Conservation (phyloP, 2,329 filamentous ascomycete genomes). For the Mollisiaceae sp. region DNA sequence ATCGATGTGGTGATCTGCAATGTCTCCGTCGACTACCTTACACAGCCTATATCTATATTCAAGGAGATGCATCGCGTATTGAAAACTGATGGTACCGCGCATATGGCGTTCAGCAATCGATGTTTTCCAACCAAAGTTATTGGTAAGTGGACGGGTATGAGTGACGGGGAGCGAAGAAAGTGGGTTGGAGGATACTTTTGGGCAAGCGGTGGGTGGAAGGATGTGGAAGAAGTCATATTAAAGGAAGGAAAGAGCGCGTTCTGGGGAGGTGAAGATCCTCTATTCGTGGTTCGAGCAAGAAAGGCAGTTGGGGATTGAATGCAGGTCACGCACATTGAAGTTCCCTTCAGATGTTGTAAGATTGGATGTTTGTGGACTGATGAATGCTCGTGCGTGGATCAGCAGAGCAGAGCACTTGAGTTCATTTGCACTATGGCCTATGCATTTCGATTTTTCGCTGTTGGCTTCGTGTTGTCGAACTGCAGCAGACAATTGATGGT, state of each 20-base stretch:
- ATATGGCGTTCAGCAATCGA: constrained; percentile 56
- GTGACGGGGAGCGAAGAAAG: constrained; percentile 50
- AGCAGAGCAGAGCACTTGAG: neutral
- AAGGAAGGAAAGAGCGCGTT: constrained; percentile 45
- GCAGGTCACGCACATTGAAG: neutral
- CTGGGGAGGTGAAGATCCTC: constrained; percentile 44
- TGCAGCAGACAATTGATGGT: neutral
- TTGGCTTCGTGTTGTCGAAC: neutral
- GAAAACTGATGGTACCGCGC: constrained; percentile 51
- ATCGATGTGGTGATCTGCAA: constrained; percentile 56
- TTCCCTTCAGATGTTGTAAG: neutral
- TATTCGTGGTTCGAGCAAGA: constrained; percentile 49
- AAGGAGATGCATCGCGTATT: constrained; percentile 47
- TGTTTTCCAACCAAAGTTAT: constrained; percentile 60
- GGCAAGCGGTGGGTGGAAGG: constrained; percentile 51
- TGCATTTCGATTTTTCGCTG: neutral
- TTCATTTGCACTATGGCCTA: neutral
- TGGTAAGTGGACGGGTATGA: constrained; percentile 51
- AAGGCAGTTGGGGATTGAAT: constrained; percentile 17
- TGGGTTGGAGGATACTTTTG: constrained; percentile 59
- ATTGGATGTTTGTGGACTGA: neutral
- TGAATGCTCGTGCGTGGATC: neutral
- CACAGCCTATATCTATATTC: constrained; percentile 51
- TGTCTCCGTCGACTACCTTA: constrained; percentile 58
- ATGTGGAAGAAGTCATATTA: constrained; percentile 59